Evolutionary conservation across 1,139 yeast genomes (phyloP).

Genomic region (Geotrichum klebahnii): DNA sequence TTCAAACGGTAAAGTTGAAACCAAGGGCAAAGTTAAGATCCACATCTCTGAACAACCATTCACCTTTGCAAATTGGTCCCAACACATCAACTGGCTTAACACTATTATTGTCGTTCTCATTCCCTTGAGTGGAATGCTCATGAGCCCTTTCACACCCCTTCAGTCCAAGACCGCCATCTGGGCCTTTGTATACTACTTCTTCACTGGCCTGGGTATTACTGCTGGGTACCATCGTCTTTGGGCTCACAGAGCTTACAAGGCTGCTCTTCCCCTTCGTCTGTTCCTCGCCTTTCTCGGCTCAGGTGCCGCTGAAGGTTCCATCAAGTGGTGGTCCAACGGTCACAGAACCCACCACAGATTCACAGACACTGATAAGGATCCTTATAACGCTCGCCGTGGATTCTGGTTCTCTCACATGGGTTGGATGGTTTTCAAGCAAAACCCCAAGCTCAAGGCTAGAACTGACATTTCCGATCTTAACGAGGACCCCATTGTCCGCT

Average conservation of each 20-base stretch:
- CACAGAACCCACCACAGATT: slow-evolving; percentile 97
- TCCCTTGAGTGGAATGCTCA: slow-evolving; percentile 61
- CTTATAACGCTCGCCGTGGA: slow-evolving; percentile 94
- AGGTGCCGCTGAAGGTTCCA: slow-evolving; percentile 93
- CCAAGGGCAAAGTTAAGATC: slow-evolving; percentile 25
- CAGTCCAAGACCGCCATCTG: slow-evolving; percentile 56
- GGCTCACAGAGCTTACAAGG: slow-evolving; percentile 87
- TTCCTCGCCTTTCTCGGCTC: slow-evolving; percentile 85
- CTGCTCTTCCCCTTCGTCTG: slow-evolving; percentile 63
- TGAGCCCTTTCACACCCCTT: slow-evolving; percentile 56
- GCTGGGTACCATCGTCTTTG: slow-evolving; percentile 90
- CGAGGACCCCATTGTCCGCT: slow-evolving; percentile 82
- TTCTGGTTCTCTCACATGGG: slow-evolving; percentile 96
- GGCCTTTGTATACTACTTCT: slow-evolving; percentile 58
- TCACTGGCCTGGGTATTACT: slow-evolving; percentile 86
- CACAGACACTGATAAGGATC: slow-evolving; percentile 95
- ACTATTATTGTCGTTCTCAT: slow-evolving; percentile 66
- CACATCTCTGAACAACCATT: slow-evolving; percentile 93
- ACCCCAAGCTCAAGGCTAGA: slow-evolving; percentile 91
- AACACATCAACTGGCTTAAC: slow-evolving; percentile 92
- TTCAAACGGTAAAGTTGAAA: slow-evolving; percentile 29
- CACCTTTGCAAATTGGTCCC: slow-evolving; percentile 76
- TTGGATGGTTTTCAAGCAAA: slow-evolving; percentile 92
- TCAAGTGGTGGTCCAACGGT: slow-evolving; percentile 98
- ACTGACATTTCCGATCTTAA: slow-evolving; percentile 92